Evolutionary conservation across 2,329 filamentous ascomycete genomes (phyloP), one percentile per base, ranked within the genome.

Genomic region (Ceratocystis cacaofunesta): DNA sequence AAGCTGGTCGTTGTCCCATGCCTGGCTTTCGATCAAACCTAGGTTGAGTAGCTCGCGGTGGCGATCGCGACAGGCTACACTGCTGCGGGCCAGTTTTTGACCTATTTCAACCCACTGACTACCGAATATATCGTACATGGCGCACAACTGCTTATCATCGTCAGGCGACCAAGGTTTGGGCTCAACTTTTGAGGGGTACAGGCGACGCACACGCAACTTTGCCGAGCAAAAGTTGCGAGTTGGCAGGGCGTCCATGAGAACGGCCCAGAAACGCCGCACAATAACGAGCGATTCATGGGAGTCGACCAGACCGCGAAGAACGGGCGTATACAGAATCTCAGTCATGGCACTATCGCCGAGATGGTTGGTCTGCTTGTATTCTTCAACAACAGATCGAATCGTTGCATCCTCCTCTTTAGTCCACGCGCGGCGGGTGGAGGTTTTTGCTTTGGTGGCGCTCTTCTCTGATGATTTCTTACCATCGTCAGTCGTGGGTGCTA

Each of bases 241-340:
- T 5, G 66, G 66, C 10, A 67, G 50, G 5, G 63, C 58, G 7
- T 63, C 46, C 6, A 60, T 55, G 3, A 67, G 60, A 17, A 25
- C 17, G 3, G 28, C 15, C 66, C 66, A 67, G 28, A 65, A 44
- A 1, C 43, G 58, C 5, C 63, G 58, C 10, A 67, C 57, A 28
- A 64, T 44, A 8, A 25, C 50, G 3, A 67, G 48, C 1, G 61
- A 48, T 32, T 58, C 60, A n/a, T 55, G 43, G 3, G 46, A 65
- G 36, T 65, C 57, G 41, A 67, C 60, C 17, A 67, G 41, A 17
- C 57, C 50, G 28, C 66, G 66, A 36, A 67, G 48, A 25, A 67
- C 60, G 25, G 66, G 66, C 19, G 66, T 67, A 32, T 67, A 61
- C 1, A 67, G 44, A 5, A 65, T 63, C 28, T 64, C 44, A 15